A percentile compares a stretch with the other conserved stretches of the same genome.
phyloP scores from a whole-genome alignment of 1,139 yeast genomes.

The Saccharomyces hybrid region DNA sequence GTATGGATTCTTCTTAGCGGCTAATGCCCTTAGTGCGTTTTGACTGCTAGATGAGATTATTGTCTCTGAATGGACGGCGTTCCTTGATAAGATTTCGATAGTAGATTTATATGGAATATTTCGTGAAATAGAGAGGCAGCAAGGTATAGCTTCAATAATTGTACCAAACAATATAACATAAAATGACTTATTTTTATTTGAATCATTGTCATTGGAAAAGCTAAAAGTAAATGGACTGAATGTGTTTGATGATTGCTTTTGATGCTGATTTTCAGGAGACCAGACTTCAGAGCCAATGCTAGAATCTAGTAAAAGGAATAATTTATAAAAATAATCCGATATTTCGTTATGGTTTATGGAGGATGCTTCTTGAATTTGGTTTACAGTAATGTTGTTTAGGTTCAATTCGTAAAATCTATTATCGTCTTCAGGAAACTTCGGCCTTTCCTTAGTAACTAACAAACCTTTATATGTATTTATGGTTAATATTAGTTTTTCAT shows the following conservation, averaged over 20 bases:
- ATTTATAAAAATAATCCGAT: constrained; percentile 50
- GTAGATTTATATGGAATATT: constrained; percentile 51
- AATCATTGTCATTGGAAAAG: constrained; percentile 34
- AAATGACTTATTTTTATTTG: constrained; percentile 19
- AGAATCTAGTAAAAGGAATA: constrained; percentile 54
- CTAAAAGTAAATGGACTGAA: constrained; percentile 42
- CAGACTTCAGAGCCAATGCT: constrained; percentile 45
- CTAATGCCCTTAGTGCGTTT: constrained; percentile 55
- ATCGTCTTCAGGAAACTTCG: constrained; percentile 69
- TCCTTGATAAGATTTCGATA: constrained; percentile 68
- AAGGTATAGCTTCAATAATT: constrained; percentile 61
- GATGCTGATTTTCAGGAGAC: constrained; percentile 30
- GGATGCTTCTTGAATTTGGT: constrained; percentile 31
- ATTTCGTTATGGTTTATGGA: constrained; percentile 67
- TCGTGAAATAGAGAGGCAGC: constrained; percentile 49
- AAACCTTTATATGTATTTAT: constrained; percentile 65
- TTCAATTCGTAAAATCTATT: constrained; percentile 34
- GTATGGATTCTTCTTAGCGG: constrained; percentile 64
- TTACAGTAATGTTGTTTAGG: constrained; percentile 28
- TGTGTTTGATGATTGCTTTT: constrained; percentile 31
- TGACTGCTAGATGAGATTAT: constrained; percentile 58
- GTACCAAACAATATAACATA: constrained; percentile 58
- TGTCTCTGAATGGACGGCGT: constrained; percentile 60
- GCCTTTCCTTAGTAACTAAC: constrained; percentile 58
- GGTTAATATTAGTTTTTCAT: constrained; percentile 66